These are phyloP conservation scores for Xylariales sp. DNA, from an alignment of 2,329 filamentous ascomycete genomes.

Conservation along the genomic window DNA sequence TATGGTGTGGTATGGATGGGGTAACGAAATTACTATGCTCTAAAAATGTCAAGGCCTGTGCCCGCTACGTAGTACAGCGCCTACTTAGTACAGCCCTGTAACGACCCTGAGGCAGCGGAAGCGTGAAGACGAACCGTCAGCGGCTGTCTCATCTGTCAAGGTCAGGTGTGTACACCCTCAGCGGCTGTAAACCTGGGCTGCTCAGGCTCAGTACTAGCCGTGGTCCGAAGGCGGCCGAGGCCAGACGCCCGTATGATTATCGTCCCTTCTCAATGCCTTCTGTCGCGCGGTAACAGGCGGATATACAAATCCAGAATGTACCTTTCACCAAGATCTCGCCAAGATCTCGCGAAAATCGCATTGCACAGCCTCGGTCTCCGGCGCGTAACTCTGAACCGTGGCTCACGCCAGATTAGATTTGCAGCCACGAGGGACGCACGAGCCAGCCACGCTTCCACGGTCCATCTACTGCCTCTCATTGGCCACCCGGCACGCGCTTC, in stretches of 20 bases:
- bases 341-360: too few species aligned
- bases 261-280: slow-evolving; percentile 14
- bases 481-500: slow-evolving; percentile 9
- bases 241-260: slow-evolving; percentile 18
- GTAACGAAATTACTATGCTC: too few species aligned
- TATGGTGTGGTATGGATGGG: too few species aligned
- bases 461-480: too few species aligned
- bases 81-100: slow-evolving; percentile 2
- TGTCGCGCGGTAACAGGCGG: background rate
- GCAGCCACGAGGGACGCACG: background rate
- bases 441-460: background rate
- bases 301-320: background rate
- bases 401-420: background rate
- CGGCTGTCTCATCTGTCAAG: slow-evolving; percentile 3
- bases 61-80: too few species aligned
- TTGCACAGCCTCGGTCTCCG: slow-evolving; percentile 1
- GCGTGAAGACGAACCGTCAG: background rate
- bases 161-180: slow-evolving; percentile 5
- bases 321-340: too few species aligned
- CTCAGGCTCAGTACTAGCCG: too few species aligned
- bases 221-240: too few species aligned
- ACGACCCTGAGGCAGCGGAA: slow-evolving; percentile 1
- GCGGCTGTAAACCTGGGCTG: slow-evolving; percentile 16
- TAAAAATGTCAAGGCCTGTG: too few species aligned
- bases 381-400: slow-evolving; percentile 2